phyloP scores from a whole-genome alignment of 805 yeast genomes.

The Starmerella tilneyi region DNA sequence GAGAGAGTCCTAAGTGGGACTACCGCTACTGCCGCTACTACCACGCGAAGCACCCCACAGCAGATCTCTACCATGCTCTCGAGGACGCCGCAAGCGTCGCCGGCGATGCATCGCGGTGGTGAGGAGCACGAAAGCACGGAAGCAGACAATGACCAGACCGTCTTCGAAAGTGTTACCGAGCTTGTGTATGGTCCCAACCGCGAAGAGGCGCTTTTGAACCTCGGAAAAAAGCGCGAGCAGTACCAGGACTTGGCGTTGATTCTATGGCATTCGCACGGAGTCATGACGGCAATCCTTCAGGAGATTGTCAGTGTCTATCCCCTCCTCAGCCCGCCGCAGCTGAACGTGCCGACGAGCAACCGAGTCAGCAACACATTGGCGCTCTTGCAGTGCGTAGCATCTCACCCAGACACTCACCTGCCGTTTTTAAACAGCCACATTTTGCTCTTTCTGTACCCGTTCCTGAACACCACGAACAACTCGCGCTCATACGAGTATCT shows the following conservation, averaged over 20 bases:
- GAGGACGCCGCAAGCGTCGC: slow-evolving; percentile 6
- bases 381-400: slow-evolving; percentile 88
- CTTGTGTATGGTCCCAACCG: slow-evolving; percentile 81
- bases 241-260: slow-evolving; percentile 89
- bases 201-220: slow-evolving; percentile 83
- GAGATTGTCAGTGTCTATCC: slow-evolving; percentile 90
- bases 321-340: slow-evolving; percentile 69
- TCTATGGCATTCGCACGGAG: slow-evolving; percentile 93
- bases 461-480: slow-evolving; percentile 80
- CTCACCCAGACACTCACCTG: slow-evolving; percentile 81
- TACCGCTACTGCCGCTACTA: no score
- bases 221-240: slow-evolving; percentile 89
- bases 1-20: no score
- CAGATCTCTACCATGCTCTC: no score
- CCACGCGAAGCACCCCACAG: no score
- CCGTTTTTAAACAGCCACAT: slow-evolving; percentile 81
- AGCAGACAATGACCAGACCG: not conserved
- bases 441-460: slow-evolving; percentile 87
- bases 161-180: slow-evolving; percentile 69
- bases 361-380: slow-evolving; percentile 94
- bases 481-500: slow-evolving; percentile 90
- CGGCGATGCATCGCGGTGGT: not conserved
- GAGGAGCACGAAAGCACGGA: not conserved
- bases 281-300: slow-evolving; percentile 80
- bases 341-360: slow-evolving; percentile 78